Base-by-base conservation (phyloP, 2,329 filamentous ascomycete genomes). In the Aspergillus flavus region DNA sequence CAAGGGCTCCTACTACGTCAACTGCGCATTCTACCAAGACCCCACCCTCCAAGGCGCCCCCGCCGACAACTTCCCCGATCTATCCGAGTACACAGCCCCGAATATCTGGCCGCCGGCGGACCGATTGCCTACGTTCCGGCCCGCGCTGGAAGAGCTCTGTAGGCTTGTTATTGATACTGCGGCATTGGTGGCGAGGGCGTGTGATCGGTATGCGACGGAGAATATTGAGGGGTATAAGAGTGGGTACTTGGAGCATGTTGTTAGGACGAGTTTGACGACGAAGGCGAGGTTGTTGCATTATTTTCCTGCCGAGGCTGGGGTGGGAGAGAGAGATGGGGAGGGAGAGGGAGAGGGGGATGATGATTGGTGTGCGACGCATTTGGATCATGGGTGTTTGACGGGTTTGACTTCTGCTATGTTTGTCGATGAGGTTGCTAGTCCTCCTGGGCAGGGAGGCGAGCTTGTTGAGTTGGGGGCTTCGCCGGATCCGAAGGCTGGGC, bases 371-470 rank as follows among this genome's bases (percentile, higher is more conserved):
- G 92, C 93, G 10, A 83, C 81, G 2, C 82, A 84, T 64, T 63
- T 95, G 61, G 94, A 98, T 77, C 93, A 97, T 72, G 93, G 95
- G 50, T 98, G 94, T 75, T 84, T 99, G 36, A 99, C 95, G 0
- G 94, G 94, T 16, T 84, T 99, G 39, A 99, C 95, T 0, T 94
- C 91, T 2, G 94, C 94, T 69, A 97, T 98, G 93, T 98, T 96
- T 77, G 85, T 98, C 66, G 93, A 98, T 73, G 94, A 98, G 80
- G 79, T 80, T 0, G 75, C 74, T 11, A 71, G 81, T 32, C 66
- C 68, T 19, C 71, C 73, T 41, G 66, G 63, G 70, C 81, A 66
- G 66, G 71, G 63, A 64, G 70, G 81, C 66, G 66, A 71, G 63
- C 71, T 96, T 0, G 80, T 85, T 0, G 94, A 97, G 79, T 86